Conservation (phyloP, 305 asterid genomes). For the Solanum hybrid region DNA sequence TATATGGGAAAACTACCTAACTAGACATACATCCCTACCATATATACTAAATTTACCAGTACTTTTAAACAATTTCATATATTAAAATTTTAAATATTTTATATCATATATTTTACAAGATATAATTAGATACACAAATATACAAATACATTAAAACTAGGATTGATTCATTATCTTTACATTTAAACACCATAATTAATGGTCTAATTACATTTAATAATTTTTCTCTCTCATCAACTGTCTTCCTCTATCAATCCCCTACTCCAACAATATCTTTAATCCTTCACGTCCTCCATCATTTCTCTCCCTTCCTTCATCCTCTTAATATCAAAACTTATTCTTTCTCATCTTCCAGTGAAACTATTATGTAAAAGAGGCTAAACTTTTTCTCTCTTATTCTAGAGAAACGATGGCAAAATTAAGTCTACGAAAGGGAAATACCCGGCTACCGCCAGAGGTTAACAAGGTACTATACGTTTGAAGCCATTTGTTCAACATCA, state of each 20-base stretch:
- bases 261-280: background rate
- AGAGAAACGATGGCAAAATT: slow-evolving; percentile 42
- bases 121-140: too few relatives aligned
- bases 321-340: background rate
- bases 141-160: too few relatives aligned
- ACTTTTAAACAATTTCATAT: background rate
- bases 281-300: background rate
- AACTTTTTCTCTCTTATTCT: background rate
- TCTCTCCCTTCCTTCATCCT: background rate
- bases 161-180: background rate
- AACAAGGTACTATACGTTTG: slow-evolving; percentile 77
- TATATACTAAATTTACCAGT: too few relatives aligned
- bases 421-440: slow-evolving; percentile 72
- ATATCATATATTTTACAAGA: background rate
- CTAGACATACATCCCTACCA: background rate
- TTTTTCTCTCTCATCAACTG: too few relatives aligned
- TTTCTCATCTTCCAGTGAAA: background rate
- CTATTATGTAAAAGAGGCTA: background rate
- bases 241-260: background rate
- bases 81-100: too few relatives aligned
- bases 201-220: background rate
- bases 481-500: slow-evolving; percentile 77
- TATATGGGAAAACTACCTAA: background rate
- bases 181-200: background rate
- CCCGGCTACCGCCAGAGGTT: slow-evolving; percentile 85